Conservation (phyloP, 1,284 basidiomycete species). For the Cystobasidium pallidum region DNA sequence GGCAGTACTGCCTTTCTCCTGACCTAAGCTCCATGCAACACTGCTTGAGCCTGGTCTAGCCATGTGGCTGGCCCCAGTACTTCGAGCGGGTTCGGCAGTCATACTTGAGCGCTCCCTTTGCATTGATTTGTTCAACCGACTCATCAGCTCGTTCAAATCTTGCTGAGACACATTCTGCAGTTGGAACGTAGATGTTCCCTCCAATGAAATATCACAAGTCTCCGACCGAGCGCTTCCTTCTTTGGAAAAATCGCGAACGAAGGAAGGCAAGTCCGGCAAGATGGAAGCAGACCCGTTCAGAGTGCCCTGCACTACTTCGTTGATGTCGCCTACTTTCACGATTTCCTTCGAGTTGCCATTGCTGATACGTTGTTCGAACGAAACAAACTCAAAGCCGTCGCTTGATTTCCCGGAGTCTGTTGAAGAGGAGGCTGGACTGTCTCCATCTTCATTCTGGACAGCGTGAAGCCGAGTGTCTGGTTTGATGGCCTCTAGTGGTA, state of each 20-base stretch:
- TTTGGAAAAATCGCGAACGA: not conserved
- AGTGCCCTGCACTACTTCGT: not conserved
- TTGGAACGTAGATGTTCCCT: not conserved
- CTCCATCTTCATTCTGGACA: not conserved
- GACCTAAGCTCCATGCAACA: not conserved
- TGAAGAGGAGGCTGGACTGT: not conserved
- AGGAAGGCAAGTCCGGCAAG: not conserved
- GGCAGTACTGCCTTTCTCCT: not conserved
- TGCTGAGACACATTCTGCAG: not conserved
- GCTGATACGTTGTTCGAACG: not conserved
- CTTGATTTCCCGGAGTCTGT: not conserved
- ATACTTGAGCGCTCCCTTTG: not conserved
- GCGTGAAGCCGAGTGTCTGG: not conserved
- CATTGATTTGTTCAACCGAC: not conserved
- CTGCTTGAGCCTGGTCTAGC: not conserved
- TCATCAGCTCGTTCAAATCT: not conserved
- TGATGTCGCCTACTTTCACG: not conserved
- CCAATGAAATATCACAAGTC: not conserved
- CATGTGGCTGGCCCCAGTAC: not conserved
- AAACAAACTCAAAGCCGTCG: conserved; percentile 38
- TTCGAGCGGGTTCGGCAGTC: not conserved
- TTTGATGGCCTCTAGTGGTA: not conserved
- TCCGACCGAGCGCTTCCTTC: not conserved
- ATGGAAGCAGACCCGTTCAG: not conserved
- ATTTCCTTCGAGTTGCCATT: not conserved